Evolutionary conservation across 495 filamentous ascomycete species (phyloP), one percentile per base, ranked within the genome.

Genomic region (Penicillium cosmopolitanum): DNA sequence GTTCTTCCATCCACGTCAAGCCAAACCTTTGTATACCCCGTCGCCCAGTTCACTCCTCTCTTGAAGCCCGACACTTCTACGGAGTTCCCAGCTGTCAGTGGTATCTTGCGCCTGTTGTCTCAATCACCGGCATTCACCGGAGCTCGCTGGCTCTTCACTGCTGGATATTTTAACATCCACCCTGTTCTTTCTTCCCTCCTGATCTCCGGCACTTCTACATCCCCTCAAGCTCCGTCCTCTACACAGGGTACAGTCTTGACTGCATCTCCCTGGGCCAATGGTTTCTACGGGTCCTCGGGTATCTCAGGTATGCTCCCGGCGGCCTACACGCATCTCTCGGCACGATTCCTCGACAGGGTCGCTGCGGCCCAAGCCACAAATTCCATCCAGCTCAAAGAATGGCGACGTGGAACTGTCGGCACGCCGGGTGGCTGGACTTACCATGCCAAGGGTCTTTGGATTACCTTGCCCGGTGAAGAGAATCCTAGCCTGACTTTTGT

Each of bases 151-250:
- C 91, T 91, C 13, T 98, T 98, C 74, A 98, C 95, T 19, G 94
- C 95, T 2, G 95, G 95, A 28, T 98, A 98, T 73, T 98, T 98
- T 80, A 98, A 99, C 74, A 96, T 95, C 51, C 90, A 91, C 40
- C 87, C 93, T 3, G 82, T 85, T 2, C 83, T 97, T 7, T 93
- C 89, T 15, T 81, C 87, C 48, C 82, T 96, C 4, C 77, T 98
- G 1, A 84, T 99, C 16, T 76, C 82, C 16, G 92, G 77, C 56
- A 79, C 76, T 11, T 77, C 77, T 18, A 53, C 66, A 4, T 64
- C 73, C 34, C 63, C 72, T 16, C 55, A 67, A 21, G 61, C 66
- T 23, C 46, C 67, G 13, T 70, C 69, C 31, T 72, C 70, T 13
- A 77, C 91, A 15, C 78, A 78, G 51, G 93, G 90, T 59, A 95